Conservation (phyloP, 768 basidiomycete species). For the Rhizopogon sp. region DNA sequence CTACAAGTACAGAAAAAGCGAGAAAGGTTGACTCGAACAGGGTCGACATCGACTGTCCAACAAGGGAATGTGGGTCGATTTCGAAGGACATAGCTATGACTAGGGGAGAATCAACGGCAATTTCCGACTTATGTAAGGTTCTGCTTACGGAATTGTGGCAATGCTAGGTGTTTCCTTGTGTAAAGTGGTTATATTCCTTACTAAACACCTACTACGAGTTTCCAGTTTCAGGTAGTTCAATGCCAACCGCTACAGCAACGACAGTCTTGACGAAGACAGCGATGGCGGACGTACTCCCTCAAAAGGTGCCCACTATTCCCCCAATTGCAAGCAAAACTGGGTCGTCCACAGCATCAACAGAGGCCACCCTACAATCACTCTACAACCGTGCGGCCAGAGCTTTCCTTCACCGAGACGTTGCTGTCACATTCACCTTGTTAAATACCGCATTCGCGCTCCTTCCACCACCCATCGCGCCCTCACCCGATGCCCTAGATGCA, state of each 20-base stretch:
- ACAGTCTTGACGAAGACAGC: constrained; percentile 22
- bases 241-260: constrained; percentile 50
- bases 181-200: too few species aligned
- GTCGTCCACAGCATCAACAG: constrained; percentile 31
- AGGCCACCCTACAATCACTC: constrained; percentile 58
- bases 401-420: constrained; percentile 69
- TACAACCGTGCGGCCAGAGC: constrained; percentile 76
- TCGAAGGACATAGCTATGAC: too few species aligned
- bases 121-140: too few species aligned
- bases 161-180: too few species aligned
- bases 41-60: too few species aligned
- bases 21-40: too few species aligned
- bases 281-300: constrained; percentile 24
- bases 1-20: too few species aligned
- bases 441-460: constrained; percentile 65
- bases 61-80: too few species aligned
- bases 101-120: too few species aligned
- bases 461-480: constrained; percentile 30
- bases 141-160: too few species aligned
- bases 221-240: constrained; percentile 13
- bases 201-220: background rate
- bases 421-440: constrained; percentile 61
- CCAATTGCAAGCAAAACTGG: constrained; percentile 4
- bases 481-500: constrained; percentile 38
- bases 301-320: constrained; percentile 28